Evolutionary conservation across 768 basidiomycete genomes (phyloP), one percentile per base, ranked within the genome.

Genomic region (Rhodotorula paludigena): DNA sequence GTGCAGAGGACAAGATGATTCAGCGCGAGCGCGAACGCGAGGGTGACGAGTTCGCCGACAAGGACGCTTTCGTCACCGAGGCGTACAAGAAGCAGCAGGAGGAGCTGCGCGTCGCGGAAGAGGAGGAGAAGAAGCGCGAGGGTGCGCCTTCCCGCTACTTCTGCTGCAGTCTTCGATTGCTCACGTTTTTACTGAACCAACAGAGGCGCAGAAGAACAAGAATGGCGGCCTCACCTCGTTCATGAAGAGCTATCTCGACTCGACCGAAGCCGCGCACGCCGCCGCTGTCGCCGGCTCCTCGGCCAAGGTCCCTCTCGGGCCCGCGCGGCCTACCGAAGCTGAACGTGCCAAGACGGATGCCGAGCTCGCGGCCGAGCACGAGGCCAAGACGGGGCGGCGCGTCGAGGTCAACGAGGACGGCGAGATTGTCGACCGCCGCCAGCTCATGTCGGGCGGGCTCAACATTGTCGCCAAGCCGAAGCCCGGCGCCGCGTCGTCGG

Each of bases 1-100:
- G 92, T 60, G 96, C 96, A 1, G 96, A 99, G 78, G 94, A 98
- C 79, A 97, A 98, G 82, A 88, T 94, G 88, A 87, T 97, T 77
- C 89, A 93, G 77, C 83, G 85, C 51, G 96, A 98, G 78, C 84
- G 96, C 30, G 90, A 93, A n/a, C 80, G 83, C 28, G 96, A 99
- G 79, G 96, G 96, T 0, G 92, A 92, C 68, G 84, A 92, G 77
- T 99, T 90, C 77, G 83, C 83, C 63, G 96, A 90, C 81, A 98
- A 93, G 81, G 96, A 97, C 61, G 83, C 86, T n/a, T 99, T 98
- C 75, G 94, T 98, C 57, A 99, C 96, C 1, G 90, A 92, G 75
- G 92, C 90, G 32, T 99, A 99, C 80, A 92, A 92, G 77, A 88
- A 90, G 56, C 96, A 98, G 79, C 89, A 96, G 86, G 92, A 85